Percentiles rank a stretch among this genome's conserved stretches.
phyloP scores from a whole-genome alignment of 225 moss, liverwort and hornwort genomes.

The Neckera pumila region DNA sequence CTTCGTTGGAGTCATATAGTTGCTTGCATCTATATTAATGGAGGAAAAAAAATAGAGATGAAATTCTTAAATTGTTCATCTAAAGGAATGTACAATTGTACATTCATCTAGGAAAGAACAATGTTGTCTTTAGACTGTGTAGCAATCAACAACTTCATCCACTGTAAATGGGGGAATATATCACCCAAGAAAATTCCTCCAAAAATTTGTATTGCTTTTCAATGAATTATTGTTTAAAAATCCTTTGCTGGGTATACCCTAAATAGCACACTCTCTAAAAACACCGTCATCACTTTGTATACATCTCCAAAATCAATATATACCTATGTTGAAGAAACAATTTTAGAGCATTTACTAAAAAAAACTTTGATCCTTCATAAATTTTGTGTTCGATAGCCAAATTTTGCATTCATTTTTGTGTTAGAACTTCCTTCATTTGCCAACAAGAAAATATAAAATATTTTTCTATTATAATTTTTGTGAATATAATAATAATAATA shows the following conservation, averaged over 20 bases:
- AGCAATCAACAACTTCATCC: not conserved
- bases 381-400: fast-evolving
- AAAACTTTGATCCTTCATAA: not conserved
- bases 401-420: not conserved
- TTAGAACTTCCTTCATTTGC: not conserved
- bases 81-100: not conserved
- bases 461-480: not conserved
- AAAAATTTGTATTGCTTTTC: not conserved
- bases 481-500: not conserved
- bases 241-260: fast-evolving
- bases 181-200: fast-evolving
- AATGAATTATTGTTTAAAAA: not conserved
- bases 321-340: not conserved
- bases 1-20: not conserved
- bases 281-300: fast-evolving
- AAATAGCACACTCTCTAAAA: not conserved
- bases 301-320: not conserved
- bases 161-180: fast-evolving
- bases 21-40: not conserved
- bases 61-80: not conserved
- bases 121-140: not conserved
- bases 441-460: not conserved
- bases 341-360: not conserved
- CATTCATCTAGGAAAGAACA: fast-evolving
- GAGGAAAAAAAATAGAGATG: not conserved